Evolutionary conservation across 176 grass and related monocot genomes (phyloP).

Genomic region (Zizania latifolia): DNA sequence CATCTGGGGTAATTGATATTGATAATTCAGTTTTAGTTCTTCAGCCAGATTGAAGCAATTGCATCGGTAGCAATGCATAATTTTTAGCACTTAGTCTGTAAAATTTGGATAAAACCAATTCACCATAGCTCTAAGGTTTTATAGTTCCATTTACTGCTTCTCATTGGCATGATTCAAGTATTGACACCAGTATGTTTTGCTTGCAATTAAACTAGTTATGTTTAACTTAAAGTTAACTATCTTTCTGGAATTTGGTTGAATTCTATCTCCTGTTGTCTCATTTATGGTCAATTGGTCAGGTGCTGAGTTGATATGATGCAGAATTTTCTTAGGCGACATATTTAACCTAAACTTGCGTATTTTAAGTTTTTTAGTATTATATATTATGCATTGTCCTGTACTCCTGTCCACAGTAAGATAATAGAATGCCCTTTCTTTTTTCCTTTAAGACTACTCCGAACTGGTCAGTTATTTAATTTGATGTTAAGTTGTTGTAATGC

Average conservation of each 20-base stretch:
- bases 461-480: not conserved
- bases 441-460: not conserved
- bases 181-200: not conserved
- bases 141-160: not conserved
- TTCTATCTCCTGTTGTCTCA: not conserved
- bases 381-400: not conserved
- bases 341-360: not conserved
- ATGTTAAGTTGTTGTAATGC: not conserved
- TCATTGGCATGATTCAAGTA: slow-evolving; percentile 1
- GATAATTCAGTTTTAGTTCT: slow-evolving; percentile 13
- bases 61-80: not conserved
- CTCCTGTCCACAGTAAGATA: not conserved
- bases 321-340: slow-evolving; percentile 4
- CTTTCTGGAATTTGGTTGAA: not conserved
- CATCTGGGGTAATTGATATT: not conserved
- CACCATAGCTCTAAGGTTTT: not conserved
- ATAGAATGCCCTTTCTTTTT: not conserved
- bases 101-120: not conserved
- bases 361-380: not conserved
- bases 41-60: not conserved
- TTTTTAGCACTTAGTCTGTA: not conserved
- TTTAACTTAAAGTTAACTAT: not conserved
- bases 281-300: not conserved
- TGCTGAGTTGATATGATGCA: not conserved
- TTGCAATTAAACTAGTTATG: not conserved